Percentiles rank a stretch among this genome's conserved stretches.
These are phyloP conservation scores for Uronychia setigera DNA, from an alignment of 73 alveolate species.

Conservation along the genomic window DNA sequence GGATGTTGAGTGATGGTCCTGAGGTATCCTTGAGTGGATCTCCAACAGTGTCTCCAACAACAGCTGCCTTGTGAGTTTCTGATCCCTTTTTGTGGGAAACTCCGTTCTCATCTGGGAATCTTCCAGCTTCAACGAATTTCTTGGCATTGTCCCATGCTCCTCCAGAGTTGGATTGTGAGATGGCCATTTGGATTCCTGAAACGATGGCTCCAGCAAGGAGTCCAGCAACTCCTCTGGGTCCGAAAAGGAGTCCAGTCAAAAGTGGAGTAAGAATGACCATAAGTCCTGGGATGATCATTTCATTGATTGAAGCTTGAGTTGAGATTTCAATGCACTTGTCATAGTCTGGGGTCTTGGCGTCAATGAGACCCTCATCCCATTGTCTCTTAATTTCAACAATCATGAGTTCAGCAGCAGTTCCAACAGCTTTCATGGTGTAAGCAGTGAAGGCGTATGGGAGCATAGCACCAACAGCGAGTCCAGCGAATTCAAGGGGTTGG, in stretches of 20 bases:
- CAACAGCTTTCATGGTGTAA: conserved; percentile 78
- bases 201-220: conserved; percentile 82
- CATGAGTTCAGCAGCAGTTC: conserved; percentile 86
- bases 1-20: conserved; percentile 85
- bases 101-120: conserved; percentile 32
- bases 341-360: conserved; percentile 77
- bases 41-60: conserved; percentile 94
- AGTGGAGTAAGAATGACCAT: conserved; percentile 77
- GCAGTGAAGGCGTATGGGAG: conserved; percentile 87
- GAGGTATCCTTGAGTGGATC: conserved; percentile 67
- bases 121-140: conserved; percentile 50
- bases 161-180: conserved; percentile 79
- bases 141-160: conserved; percentile 90
- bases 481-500: conserved; percentile 77
- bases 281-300: conserved; percentile 82
- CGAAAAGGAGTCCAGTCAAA: conserved; percentile 75
- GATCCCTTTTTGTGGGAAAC: conserved; percentile 72
- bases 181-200: conserved; percentile 87
- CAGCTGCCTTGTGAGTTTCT: conserved; percentile 94
- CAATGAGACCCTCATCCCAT: conserved; percentile 67
- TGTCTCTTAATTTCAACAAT: conserved; percentile 89
- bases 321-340: conserved; percentile 75
- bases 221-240: conserved; percentile 85
- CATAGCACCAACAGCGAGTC: conserved; percentile 92
- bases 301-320: conserved; percentile 75